Conservation (phyloP, 169 alveolate species). For the Plasmodium fragile region DNA sequence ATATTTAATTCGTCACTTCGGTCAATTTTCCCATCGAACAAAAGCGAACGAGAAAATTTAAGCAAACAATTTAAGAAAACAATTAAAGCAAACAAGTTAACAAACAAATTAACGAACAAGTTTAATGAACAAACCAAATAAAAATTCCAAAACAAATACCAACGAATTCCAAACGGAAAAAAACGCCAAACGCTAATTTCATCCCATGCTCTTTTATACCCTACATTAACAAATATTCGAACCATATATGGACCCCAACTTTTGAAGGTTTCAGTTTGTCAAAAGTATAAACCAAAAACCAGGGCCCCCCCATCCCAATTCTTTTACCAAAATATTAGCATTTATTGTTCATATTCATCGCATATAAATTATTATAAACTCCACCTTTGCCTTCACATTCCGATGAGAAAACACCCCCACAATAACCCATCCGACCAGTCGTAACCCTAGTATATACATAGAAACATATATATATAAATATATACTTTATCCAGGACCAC, state of each 20-base stretch:
- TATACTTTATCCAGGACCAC: background rate
- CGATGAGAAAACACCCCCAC: background rate
- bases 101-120: background rate
- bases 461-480: background rate
- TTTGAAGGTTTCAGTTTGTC: background rate
- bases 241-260: background rate
- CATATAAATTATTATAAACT: background rate
- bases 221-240: background rate
- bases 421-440: background rate
- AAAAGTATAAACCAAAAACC: background rate
- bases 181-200: background rate
- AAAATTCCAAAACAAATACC: background rate
- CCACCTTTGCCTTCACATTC: background rate
- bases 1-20: background rate
- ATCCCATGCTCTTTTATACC: background rate
- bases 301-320: background rate
- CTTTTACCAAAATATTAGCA: background rate
- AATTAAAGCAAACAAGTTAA: background rate
- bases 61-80: background rate
- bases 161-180: background rate
- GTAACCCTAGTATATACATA: background rate
- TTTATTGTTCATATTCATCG: background rate
- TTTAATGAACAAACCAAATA: background rate
- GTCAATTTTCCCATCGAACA: constrained; percentile 2
- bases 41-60: background rate